A percentile compares a stretch with the other conserved stretches of the same genome.
These are phyloP conservation scores for Pyricularia pennisetigena DNA, from an alignment of 2,329 filamentous ascomycete species.

Conservation along the genomic window DNA sequence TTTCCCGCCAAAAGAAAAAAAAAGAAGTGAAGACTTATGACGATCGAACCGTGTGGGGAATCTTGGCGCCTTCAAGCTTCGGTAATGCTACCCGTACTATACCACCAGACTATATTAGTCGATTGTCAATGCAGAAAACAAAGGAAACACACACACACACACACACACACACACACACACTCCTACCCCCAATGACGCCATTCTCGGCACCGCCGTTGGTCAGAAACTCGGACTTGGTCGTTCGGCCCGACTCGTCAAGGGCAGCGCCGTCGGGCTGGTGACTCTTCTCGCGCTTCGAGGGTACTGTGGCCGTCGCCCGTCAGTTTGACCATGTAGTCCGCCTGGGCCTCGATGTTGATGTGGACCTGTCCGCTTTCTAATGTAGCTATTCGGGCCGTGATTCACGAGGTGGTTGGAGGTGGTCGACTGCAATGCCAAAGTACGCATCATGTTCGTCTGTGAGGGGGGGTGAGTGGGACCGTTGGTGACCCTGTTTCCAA, in stretches of 20 bases:
- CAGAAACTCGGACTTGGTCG: not conserved
- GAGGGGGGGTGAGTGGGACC: not conserved
- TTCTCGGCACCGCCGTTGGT: not conserved
- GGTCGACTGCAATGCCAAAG: constrained; percentile 9
- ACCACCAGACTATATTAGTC: not conserved
- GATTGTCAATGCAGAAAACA: not conserved
- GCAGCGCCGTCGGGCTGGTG: not conserved
- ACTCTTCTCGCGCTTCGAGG: not conserved
- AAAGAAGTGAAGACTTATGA: not conserved
- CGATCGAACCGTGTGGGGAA: not conserved
- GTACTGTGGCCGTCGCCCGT: constrained; percentile 15
- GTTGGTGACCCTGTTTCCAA: not conserved
- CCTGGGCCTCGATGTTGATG: constrained; percentile 11
- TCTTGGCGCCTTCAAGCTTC: not conserved
- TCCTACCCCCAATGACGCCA: not conserved
- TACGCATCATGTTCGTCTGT: constrained; percentile 7
- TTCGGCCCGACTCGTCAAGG: not conserved
- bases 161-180: not conserved
- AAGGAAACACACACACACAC: not conserved
- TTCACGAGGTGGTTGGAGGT: constrained; percentile 13
- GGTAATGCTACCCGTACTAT: not conserved
- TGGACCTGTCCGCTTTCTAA: constrained; percentile 11
- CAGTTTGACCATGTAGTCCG: constrained; percentile 29
- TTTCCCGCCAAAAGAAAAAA: not conserved
- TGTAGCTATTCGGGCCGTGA: constrained; percentile 10